Evolutionary conservation across 805 yeast species (phyloP), one percentile per base, ranked within the genome.

Genomic region (Candida broadrunensis): DNA sequence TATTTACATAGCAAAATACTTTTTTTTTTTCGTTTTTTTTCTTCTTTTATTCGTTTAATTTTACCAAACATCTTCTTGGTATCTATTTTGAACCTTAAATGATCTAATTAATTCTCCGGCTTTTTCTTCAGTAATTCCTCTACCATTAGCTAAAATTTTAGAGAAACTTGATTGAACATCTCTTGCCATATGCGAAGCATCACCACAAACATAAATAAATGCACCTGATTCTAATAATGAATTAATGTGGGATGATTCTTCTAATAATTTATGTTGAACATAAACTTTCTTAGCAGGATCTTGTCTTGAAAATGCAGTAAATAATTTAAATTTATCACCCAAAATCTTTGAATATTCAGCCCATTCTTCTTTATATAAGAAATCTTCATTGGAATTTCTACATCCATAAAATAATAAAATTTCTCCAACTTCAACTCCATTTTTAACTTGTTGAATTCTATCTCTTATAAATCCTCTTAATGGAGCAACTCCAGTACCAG

Each of bases 401-500:
- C 93, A 87, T 13, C 99, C 99, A 59, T 77, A 91, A 63, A 90
- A 93, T 46, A 91, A 72, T 23, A 88, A 38, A 37, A 83, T 77
- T 49, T 83, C 78, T 41, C 97, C 98, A 35, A 87, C 66, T 9
- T 51, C 55, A 11, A 46, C 46, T 33, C 51, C 51, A 46, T 51
- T 53, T 9, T 52, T 55, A 71, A 77, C 39, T 62, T 62, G 42
- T 63, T 79, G 49, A n/a, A 82, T 85, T 55, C 90, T 83, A 60
- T 91, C 99, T 69, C 95, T 82, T 27, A 91, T 65, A 51, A 91
- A 91, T 3, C 96, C 99, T 70, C 99, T 83, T 73, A 93, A 88
- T 46, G 99, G 99, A 8, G 99, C 98, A 37, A 91, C 91, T 63
- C 99, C 99, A 3, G 99, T 93, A 49, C 99, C 99, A 35, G 99